Conservation (phyloP, 306 rosid genomes). For the Castanea crenata region DNA sequence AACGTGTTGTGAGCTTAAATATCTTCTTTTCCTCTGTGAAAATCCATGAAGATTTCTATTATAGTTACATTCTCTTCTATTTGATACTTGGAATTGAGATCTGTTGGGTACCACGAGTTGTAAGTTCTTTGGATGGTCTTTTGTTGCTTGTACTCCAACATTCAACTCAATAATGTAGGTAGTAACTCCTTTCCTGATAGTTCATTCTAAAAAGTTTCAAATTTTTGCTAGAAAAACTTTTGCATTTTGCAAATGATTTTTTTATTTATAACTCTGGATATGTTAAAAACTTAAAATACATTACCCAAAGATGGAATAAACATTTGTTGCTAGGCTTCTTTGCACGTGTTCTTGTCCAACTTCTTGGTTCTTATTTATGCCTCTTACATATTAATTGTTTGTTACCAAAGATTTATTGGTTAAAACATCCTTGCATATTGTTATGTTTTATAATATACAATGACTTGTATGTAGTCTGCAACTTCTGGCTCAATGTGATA, state of each 20-base stretch:
- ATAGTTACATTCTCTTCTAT: not conserved
- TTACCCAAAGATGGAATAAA: not conserved
- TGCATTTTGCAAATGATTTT: not conserved
- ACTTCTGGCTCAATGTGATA: not conserved
- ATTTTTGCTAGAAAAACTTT: not conserved
- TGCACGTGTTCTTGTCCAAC: not conserved
- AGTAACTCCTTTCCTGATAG: not conserved
- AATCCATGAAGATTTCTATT: slow-evolving; percentile 16
- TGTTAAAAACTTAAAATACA: not conserved
- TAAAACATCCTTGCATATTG: not conserved
- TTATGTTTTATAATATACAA: not conserved
- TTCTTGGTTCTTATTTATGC: not conserved
- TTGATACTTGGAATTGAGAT: not conserved
- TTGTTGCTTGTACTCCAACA: not conserved
- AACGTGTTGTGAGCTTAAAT: slow-evolving; percentile 17
- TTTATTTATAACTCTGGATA: not conserved
- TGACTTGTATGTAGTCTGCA: not conserved
- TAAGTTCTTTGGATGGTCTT: not conserved
- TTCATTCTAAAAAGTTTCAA: not conserved
- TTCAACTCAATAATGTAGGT: not conserved
- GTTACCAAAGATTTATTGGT: not conserved
- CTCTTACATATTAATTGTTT: not conserved
- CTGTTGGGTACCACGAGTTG: not conserved
- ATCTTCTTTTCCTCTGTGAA: slow-evolving; percentile 15
- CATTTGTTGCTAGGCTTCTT: not conserved